Conservation (phyloP, 1,139 yeast species). For the Meyerozyma sp. region DNA sequence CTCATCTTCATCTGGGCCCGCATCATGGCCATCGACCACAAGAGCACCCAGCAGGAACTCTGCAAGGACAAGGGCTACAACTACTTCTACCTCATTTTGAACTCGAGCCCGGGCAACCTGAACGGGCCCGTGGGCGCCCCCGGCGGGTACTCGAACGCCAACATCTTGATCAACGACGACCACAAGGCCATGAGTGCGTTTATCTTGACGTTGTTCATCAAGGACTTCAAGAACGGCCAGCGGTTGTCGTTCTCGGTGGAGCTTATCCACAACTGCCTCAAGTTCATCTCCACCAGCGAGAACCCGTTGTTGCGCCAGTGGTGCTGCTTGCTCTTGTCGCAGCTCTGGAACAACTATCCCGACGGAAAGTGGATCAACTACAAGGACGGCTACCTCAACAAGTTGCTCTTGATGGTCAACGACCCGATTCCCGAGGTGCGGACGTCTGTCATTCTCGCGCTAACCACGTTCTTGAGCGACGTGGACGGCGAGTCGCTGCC, state of each 20-base stretch:
- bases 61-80: slow-evolving; percentile 88
- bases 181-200: slow-evolving; percentile 96
- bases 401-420: slow-evolving; percentile 52
- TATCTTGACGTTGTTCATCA: slow-evolving; percentile 75
- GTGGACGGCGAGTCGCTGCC: slow-evolving; percentile 7
- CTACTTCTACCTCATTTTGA: slow-evolving; percentile 75
- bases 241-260: slow-evolving; percentile 72
- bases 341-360: slow-evolving; percentile 66
- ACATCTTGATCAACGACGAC: slow-evolving; percentile 53
- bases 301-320: slow-evolving; percentile 87
- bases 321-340: slow-evolving; percentile 78
- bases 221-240: slow-evolving; percentile 78
- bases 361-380: slow-evolving; percentile 74
- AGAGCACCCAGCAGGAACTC: slow-evolving; percentile 85
- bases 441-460: slow-evolving; percentile 72
- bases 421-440: slow-evolving; percentile 97
- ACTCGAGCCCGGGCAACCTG: slow-evolving; percentile 24
- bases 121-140: slow-evolving; percentile 26
- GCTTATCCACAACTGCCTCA: slow-evolving; percentile 61
- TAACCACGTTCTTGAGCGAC: slow-evolving; percentile 64
- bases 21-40: slow-evolving; percentile 91
- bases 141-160: slow-evolving; percentile 15
- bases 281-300: slow-evolving; percentile 66
- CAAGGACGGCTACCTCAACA: slow-evolving; percentile 58
- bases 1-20: slow-evolving; percentile 96